Base-by-base conservation (phyloP, 2,329 filamentous ascomycete species). In the Truncatella angustata region DNA sequence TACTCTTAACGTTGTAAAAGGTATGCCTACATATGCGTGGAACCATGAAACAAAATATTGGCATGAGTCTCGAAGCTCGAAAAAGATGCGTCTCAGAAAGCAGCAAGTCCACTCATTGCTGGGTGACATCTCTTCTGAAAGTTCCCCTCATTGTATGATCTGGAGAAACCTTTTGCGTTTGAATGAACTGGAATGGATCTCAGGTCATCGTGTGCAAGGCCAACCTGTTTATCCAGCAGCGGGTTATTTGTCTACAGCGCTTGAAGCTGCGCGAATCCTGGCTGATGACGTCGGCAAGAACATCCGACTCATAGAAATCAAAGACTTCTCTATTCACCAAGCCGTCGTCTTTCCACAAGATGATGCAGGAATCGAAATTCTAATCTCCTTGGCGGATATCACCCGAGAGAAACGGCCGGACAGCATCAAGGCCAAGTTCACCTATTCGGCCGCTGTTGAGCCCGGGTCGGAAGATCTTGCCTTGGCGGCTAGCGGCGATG, bases 181-280 rank as follows among this genome's bases (percentile, higher is more conserved):
- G 1, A 43, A 7, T 2, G 54, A 59, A 18, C 34, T 58, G 18
- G 20, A 20, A 3, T 62, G 60, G 58, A 21, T 62, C 1, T 6
- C n/a, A 2, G 52, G 49, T 3, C 60, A 62, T 28, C 23, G n/a
- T 1, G 21, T 62, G 9, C 54, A 62, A 30, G 50, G 51, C 11
- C 54, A 56, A 21, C 34, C 50, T 9, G 50, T 62, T 10, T 59
- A 58, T 24, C 59, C 59, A 2, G 59, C 58, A 2, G 49, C 58
- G 5, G 59, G 54, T 3, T 61, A 60, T 14, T 21, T 57, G 9
- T 47, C 21, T 9, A 50, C 44, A 5, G 56, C 54, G 3, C 11
- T 57, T 4, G 58, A 60, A 28, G 54, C 56, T 11, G 37, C 58
- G 4, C 24, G n/a, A 4, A 12, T 20, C 32, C 10, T 57, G 4